Evolutionary conservation across 208 protist species (phyloP).

Genomic region (Leishmania martiniquensis): DNA sequence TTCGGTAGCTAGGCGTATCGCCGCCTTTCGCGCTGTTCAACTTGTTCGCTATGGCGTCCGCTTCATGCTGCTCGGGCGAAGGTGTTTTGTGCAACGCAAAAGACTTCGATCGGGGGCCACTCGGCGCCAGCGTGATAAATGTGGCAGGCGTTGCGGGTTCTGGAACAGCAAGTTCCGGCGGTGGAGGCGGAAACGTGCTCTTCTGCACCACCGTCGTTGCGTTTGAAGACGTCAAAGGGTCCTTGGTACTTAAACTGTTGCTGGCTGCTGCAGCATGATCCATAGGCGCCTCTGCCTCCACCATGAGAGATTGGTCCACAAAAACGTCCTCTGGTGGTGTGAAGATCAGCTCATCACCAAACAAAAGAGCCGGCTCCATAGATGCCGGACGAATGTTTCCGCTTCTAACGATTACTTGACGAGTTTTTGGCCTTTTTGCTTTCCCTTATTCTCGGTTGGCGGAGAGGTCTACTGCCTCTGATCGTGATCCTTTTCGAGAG

Average conservation of each 20-base stretch:
- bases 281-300: neutral
- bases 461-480: too few species aligned
- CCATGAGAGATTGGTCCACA: neutral
- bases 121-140: neutral
- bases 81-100: neutral
- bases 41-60: constrained; percentile 14
- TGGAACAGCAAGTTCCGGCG: neutral
- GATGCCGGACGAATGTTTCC: too few species aligned
- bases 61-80: neutral
- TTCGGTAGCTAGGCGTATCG: constrained; percentile 16
- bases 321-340: neutral
- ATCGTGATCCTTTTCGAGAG: too few species aligned
- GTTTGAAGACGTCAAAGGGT: neutral
- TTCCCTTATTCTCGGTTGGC: too few species aligned
- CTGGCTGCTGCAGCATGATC: neutral
- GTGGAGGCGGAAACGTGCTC: constrained; percentile 5
- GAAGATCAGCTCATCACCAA: constrained; percentile 28
- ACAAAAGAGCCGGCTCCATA: too few species aligned
- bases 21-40: neutral
- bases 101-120: neutral
- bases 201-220: neutral
- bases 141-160: neutral
- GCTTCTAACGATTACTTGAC: too few species aligned
- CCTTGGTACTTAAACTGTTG: neutral
- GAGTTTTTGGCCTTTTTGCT: too few species aligned